phyloP scores from a whole-genome alignment of 768 basidiomycete genomes.

The Mycena leptocephala region DNA sequence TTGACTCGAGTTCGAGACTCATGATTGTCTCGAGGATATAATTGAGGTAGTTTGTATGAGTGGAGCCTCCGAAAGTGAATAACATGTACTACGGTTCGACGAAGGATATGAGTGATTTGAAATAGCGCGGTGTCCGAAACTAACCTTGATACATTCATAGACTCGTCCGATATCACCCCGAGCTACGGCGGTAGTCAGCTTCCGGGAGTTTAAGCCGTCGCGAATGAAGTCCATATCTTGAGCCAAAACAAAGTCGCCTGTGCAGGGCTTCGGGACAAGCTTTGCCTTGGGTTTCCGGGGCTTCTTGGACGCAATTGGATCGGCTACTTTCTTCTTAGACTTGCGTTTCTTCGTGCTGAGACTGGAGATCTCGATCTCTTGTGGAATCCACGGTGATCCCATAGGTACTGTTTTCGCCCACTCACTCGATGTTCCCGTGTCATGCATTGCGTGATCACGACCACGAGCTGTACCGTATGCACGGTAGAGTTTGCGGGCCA shows the following conservation, averaged over 20 bases:
- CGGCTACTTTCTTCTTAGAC: no score
- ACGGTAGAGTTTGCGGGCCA: background rate
- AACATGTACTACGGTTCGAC: constrained; percentile 45
- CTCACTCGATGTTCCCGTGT: background rate
- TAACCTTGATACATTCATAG: constrained; percentile 51
- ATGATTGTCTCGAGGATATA: constrained; percentile 53
- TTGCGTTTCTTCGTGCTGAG: background rate
- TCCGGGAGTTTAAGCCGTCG: constrained; percentile 43
- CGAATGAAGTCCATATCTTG: constrained; percentile 44
- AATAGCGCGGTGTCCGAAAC: no score
- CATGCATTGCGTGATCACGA: constrained; percentile 5
- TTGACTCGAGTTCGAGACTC: constrained; percentile 50
- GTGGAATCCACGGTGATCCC: background rate
- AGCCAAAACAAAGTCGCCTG: constrained; percentile 44
- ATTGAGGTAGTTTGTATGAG: constrained; percentile 48
- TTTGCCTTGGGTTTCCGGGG: background rate
- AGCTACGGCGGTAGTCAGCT: constrained; percentile 44
- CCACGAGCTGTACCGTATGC: constrained; percentile 4
- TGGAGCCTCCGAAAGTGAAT: constrained; percentile 53
- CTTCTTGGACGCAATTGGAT: background rate
- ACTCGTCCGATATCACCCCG: constrained; percentile 52
- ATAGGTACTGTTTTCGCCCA: background rate
- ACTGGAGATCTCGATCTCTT: background rate
- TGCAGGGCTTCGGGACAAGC: background rate
- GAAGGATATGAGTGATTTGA: background rate